Conservation (phyloP, 345 rosid species). For the Populus simonii region DNA sequence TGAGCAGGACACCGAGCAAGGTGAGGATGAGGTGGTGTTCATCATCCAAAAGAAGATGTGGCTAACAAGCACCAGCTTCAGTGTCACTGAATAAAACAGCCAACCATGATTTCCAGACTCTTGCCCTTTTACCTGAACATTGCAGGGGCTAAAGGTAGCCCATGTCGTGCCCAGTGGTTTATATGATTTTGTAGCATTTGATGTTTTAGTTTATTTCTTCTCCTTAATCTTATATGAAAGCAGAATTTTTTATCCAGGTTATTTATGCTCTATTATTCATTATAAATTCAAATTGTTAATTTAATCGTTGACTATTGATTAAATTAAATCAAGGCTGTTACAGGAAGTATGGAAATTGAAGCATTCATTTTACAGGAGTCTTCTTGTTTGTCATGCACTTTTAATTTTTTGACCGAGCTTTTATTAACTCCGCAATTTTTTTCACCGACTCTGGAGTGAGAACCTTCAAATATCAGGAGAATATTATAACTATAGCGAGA, state of each 20-base stretch:
- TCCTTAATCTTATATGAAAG: background rate
- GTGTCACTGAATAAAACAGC: constrained; percentile 52
- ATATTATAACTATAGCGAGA: too few relatives aligned
- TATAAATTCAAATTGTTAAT: background rate
- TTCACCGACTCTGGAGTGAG: too few relatives aligned
- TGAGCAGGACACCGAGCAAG: constrained; percentile 49
- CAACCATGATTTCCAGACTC: background rate
- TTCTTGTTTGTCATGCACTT: background rate
- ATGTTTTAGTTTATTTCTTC: background rate
- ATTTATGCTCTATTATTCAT: constrained; percentile 49
- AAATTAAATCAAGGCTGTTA: background rate
- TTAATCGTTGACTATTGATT: background rate
- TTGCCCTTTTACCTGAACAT: background rate
- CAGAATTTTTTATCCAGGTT: background rate
- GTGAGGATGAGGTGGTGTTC: constrained; percentile 52
- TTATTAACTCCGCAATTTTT: too few relatives aligned
- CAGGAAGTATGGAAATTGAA: background rate
- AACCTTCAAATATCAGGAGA: too few relatives aligned
- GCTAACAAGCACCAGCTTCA: constrained; percentile 80
- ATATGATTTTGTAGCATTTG: constrained; percentile 2
- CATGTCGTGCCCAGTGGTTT: background rate
- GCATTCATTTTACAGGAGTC: background rate
- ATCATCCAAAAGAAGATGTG: constrained; percentile 78
- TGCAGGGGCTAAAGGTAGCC: background rate
- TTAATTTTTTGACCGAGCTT: too few relatives aligned